Evolutionary conservation across 2,329 filamentous ascomycete species (phyloP).

Genomic region (Fusarium nodosum): DNA sequence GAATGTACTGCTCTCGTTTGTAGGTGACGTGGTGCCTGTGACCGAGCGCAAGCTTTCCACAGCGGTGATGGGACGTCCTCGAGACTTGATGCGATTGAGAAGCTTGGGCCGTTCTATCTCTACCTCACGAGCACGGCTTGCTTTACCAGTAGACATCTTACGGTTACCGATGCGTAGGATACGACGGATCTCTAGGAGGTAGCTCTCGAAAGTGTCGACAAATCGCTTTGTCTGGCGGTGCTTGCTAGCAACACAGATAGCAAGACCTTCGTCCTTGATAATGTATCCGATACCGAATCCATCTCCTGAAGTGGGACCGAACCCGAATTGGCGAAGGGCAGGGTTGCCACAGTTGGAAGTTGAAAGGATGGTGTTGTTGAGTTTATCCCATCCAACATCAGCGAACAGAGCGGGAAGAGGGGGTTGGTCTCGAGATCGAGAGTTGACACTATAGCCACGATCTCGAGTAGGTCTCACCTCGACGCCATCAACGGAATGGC

Average conservation of each 20-base stretch:
- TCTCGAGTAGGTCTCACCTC: constrained; percentile 57
- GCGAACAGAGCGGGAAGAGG: constrained; percentile 84
- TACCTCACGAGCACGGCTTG: constrained; percentile 67
- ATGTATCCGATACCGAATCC: constrained; percentile 99
- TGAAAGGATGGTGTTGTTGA: constrained; percentile 93
- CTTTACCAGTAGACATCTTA: constrained; percentile 58
- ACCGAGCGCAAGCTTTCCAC: constrained; percentile 61
- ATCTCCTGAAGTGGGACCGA: constrained; percentile 92
- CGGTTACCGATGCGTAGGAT: constrained; percentile 78
- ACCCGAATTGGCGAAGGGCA: constrained; percentile 93
- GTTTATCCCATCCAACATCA: constrained; percentile 91
- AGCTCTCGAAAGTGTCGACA: constrained; percentile 89
- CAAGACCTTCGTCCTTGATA: constrained; percentile 84
- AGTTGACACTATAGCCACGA: constrained; percentile 68
- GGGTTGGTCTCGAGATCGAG: constrained; percentile 62
- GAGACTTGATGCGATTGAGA: constrained; percentile 71
- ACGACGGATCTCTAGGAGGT: constrained; percentile 90
- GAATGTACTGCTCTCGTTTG: constrained; percentile 76
- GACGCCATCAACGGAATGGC: constrained; percentile 53
- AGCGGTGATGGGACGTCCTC: constrained; percentile 78
- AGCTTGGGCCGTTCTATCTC: constrained; percentile 58
- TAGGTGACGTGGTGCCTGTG: constrained; percentile 69
- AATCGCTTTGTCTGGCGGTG: constrained; percentile 93
- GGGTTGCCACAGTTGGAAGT: constrained; percentile 99
- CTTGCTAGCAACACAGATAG: constrained; percentile 92